These are phyloP conservation scores for Lolium multiflorum DNA, from an alignment of 176 grass and related monocot species.

Conservation along the genomic window DNA sequence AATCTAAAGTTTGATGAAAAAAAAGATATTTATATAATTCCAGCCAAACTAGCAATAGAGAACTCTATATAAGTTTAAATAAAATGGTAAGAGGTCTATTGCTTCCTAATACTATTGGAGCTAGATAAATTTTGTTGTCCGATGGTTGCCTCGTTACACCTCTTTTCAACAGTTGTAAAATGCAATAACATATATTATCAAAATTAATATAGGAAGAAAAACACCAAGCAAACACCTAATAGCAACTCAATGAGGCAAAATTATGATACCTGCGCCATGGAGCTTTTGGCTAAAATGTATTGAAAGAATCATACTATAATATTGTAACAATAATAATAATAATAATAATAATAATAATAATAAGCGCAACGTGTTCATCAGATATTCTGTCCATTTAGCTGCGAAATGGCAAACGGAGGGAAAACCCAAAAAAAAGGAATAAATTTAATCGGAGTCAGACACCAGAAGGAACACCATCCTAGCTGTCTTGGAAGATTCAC, in stretches of 20 bases:
- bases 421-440: too few species aligned
- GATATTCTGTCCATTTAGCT: background rate
- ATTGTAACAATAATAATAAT: background rate
- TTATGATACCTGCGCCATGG: background rate
- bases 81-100: too few species aligned
- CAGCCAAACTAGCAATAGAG: background rate
- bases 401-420: background rate
- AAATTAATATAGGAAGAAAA: background rate
- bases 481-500: too few species aligned
- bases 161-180: too few species aligned
- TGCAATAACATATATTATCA: too few species aligned
- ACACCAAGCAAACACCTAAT: background rate
- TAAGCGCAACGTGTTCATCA: background rate
- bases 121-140: too few species aligned
- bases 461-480: background rate
- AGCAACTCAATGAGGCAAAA: background rate
- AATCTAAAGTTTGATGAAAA: background rate
- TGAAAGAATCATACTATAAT: too few species aligned
- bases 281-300: background rate
- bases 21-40: background rate
- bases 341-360: background rate
- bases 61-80: background rate
- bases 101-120: too few species aligned
- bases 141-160: too few species aligned
- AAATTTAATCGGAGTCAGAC: background rate